phyloP scores from a whole-genome alignment of 2,329 filamentous ascomycete genomes.

The Cladophialophora exuberans region DNA sequence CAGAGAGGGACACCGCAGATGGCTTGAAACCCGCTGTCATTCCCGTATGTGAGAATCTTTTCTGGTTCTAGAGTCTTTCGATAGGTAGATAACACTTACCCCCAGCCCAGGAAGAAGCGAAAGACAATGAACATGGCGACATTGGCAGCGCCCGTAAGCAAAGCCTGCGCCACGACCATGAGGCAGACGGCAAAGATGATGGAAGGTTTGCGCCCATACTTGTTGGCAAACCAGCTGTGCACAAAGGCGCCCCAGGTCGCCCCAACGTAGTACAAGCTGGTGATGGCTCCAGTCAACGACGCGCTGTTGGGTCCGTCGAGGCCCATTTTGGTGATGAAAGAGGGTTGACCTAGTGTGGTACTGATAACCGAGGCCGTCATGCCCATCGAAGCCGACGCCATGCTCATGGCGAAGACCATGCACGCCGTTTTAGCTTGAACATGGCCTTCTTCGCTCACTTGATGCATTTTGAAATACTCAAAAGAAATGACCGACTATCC shows the following conservation, averaged over 20 bases:
- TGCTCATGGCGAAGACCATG: conserved; percentile 1
- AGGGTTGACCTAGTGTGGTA: conserved; percentile 41
- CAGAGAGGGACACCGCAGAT: conserved; percentile 3
- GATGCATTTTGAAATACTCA: neutral
- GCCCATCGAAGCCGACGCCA: conserved; percentile 1
- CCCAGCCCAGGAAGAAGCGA: conserved; percentile 15
- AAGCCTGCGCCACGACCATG: neutral
- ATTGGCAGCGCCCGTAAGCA: conserved; percentile 4
- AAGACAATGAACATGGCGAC: conserved; percentile 21
- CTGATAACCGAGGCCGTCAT: conserved; percentile 30
- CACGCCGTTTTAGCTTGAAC: neutral
- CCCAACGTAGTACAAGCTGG: conserved; percentile 7
- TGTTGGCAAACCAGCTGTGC: neutral
- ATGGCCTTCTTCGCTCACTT: neutral
- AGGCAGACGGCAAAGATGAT: neutral
- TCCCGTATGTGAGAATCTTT: neutral
- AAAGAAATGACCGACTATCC: too few relatives aligned
- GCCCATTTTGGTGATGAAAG: conserved; percentile 42
- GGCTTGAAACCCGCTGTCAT: conserved; percentile 4
- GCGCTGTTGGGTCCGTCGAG: neutral
- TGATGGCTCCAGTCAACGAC: neutral
- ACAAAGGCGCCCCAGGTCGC: conserved; percentile 8
- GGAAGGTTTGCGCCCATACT: conserved; percentile 5
- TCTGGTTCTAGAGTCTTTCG: neutral
- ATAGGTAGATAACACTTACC: conserved; percentile 6